Percentiles rank a stretch among this genome's conserved stretches.
These are phyloP conservation scores for Blastomyces percursus DNA, from an alignment of 2,329 filamentous ascomycete genomes.

Conservation along the genomic window DNA sequence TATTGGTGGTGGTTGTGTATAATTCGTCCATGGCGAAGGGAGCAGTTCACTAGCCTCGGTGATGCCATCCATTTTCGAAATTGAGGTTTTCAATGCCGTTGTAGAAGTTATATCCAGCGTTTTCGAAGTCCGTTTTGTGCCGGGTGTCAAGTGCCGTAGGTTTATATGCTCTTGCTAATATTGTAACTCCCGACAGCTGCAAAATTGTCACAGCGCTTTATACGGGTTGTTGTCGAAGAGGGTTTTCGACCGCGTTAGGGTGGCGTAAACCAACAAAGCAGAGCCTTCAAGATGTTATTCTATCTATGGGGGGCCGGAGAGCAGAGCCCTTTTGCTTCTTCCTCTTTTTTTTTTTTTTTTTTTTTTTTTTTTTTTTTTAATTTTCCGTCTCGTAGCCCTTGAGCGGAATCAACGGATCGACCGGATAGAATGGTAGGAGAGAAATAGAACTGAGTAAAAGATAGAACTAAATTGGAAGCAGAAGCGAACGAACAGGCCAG, in stretches of 20 bases:
- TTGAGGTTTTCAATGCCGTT: slow-evolving; percentile 14
- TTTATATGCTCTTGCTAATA: not conserved
- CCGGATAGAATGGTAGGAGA: slow-evolving; percentile 1
- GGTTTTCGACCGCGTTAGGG: not conserved
- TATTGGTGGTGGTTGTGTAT: slow-evolving; percentile 16
- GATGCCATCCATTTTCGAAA: slow-evolving; percentile 8
- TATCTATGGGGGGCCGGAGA: not conserved
- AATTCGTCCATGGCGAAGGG: slow-evolving; percentile 21
- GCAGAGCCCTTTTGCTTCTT: not conserved
- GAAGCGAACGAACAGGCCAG: not conserved
- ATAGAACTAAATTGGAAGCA: not conserved
- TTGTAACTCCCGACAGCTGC: not conserved
- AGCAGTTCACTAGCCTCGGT: slow-evolving; percentile 8
- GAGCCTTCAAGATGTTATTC: not conserved
- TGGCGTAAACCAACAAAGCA: not conserved
- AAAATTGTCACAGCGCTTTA: not conserved
- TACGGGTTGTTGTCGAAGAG: not conserved
- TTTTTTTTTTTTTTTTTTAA: too few species aligned
- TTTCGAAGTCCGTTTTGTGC: slow-evolving; percentile 12
- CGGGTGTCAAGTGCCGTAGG: not conserved
- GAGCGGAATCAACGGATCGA: slow-evolving; percentile 11
- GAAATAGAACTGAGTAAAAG: not conserved
- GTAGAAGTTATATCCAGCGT: slow-evolving; percentile 16
- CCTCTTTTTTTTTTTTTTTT: too few species aligned
- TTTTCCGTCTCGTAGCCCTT: too few species aligned